Percentiles rank a stretch among this genome's conserved stretches.
Conservation (phyloP, 139 green algal genomes). For the Chlamydomonas schloesseri region DNA sequence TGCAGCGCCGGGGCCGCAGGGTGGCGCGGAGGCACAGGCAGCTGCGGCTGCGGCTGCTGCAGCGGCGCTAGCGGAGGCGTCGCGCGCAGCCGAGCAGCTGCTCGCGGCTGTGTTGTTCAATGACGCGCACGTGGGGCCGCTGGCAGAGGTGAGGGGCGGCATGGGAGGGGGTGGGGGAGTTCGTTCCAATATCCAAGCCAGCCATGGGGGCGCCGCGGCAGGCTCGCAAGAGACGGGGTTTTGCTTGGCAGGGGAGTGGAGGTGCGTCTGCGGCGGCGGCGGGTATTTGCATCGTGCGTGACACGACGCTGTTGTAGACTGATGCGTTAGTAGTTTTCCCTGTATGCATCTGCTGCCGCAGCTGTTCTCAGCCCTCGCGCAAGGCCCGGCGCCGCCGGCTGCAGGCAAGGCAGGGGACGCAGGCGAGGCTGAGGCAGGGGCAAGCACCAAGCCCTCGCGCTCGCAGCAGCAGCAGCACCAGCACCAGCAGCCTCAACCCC, state of each 20-base stretch:
- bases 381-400: too few species aligned
- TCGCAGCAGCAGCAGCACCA: too few species aligned
- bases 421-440: too few species aligned
- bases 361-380: too few species aligned
- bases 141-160: conserved; percentile 3
- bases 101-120: conserved; percentile 29
- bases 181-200: not conserved
- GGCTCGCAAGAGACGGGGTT: not conserved
- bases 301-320: not conserved
- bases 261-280: too few species aligned
- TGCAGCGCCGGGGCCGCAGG: not conserved
- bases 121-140: conserved; percentile 19
- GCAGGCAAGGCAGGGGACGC: too few species aligned
- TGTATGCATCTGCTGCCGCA: too few species aligned
- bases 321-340: too few species aligned
- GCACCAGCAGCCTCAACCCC: too few species aligned
- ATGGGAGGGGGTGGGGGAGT: not conserved
- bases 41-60: not conserved
- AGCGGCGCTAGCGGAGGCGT: not conserved
- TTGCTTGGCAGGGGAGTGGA: not conserved
- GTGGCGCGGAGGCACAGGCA: not conserved
- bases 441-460: too few species aligned
- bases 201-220: not conserved
- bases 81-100: not conserved
- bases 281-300: not conserved